Base-by-base conservation (phyloP, 305 asterid species). In the Ajuga reptans region DNA sequence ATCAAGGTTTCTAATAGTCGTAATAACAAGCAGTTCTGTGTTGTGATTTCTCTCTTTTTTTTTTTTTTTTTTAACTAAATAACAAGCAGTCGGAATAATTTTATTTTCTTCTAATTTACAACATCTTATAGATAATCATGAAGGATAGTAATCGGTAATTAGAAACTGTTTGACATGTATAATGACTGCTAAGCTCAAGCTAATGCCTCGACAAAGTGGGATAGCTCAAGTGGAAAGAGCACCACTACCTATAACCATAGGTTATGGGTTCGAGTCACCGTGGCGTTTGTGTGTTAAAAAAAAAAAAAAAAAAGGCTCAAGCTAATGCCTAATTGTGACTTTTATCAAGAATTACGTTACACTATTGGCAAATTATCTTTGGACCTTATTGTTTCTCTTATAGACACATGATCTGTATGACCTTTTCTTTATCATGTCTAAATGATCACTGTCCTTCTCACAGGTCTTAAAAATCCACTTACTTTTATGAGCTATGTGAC, bases 391-490 rank as follows among this genome's bases (percentile, higher is more conserved):
- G 69, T 54, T 69, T 59, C 42, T 15, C 6, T 65, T 14, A 27
- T 43, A 47, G 46, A 60, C 0, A 16, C 31, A 37, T 54, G 56
- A 36, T 67, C 37, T 57, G 36, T 65, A 9, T 39, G 15, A 49
- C 54, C 27, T 21, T 11, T 41, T 57, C 36, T 53, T 29, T 27
- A 18, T 37, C 16, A 58, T 43, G 74, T 37, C 11, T 52, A 46
- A 36, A 17, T 46, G 53, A 39, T 72, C 50, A 56, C 39, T 15
- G 8, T 60, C 33, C 43, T 69, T 71, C 60, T 56, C 76, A 75
- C 72, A 91, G 99, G 99, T 84, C 88, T 94, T 66, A 89, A 89
- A 81, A 94, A 94, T 81, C 99, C 99, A 50, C 90, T 94, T 60
- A 86, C 94, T 70, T 78, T 94, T 72, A 94, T 91, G 99, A 94